phyloP scores from a whole-genome alignment of 148 eudicot genomes.

The Gaultheria prostrata region DNA sequence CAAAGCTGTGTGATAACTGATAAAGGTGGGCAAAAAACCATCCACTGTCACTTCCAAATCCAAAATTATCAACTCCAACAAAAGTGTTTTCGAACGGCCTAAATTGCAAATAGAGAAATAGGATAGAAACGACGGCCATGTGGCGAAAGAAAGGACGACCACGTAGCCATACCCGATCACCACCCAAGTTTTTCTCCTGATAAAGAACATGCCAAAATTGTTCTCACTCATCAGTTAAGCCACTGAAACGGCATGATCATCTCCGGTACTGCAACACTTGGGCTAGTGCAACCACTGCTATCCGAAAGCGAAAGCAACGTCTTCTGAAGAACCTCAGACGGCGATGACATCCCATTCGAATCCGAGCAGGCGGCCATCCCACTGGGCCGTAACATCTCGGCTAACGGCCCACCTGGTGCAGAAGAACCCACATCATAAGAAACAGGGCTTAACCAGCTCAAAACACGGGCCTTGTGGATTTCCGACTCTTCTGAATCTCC shows the following conservation, averaged over 20 bases:
- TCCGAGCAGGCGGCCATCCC: slow-evolving; percentile 3
- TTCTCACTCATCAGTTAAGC: slow-evolving; percentile 27
- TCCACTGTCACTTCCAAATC: not conserved
- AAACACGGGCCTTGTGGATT: not conserved
- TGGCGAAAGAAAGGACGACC: too few species aligned
- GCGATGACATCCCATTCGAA: slow-evolving; percentile 45
- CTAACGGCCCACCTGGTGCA: slow-evolving; percentile 73
- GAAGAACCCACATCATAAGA: slow-evolving; percentile 24
- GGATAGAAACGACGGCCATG: too few species aligned
- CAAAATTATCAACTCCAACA: too few species aligned
- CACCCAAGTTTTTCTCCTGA: not conserved
- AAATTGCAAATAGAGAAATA: too few species aligned
- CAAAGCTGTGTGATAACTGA: not conserved
- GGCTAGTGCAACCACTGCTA: slow-evolving; percentile 56
- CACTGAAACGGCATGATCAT: slow-evolving; percentile 42
- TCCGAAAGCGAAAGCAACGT: slow-evolving; percentile 55
- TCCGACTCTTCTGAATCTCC: slow-evolving; percentile 36
- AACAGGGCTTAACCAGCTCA: slow-evolving; percentile 22
- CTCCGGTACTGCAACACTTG: slow-evolving; percentile 35
- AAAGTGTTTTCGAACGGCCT: too few species aligned
- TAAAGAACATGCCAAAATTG: not conserved
- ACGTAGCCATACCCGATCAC: too few species aligned
- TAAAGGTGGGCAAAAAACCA: not conserved
- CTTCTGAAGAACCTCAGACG: slow-evolving; percentile 56
- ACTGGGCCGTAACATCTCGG: slow-evolving; percentile 54